Conservation (phyloP, 371 early-diverging fungal genomes). For the Neoconidiobolus thromboides region DNA sequence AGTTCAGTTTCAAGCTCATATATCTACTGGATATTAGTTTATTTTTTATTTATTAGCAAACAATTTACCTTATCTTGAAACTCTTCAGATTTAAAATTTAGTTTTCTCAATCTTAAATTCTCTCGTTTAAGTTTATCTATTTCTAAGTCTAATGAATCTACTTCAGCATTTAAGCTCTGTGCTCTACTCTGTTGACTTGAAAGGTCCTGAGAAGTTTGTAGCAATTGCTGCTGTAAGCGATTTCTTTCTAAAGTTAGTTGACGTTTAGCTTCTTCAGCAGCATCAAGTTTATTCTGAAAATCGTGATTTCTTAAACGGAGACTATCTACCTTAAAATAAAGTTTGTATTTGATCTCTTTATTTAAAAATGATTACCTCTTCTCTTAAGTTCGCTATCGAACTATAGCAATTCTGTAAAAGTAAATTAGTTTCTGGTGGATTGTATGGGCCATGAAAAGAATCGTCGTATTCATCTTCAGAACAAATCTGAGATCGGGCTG, state of each 20-base stretch:
- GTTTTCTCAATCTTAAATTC: background rate
- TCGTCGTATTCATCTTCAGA: background rate
- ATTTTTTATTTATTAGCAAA: background rate
- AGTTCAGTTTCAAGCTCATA: background rate
- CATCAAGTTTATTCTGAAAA: too few species aligned
- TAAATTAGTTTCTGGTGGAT: background rate
- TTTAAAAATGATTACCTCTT: background rate
- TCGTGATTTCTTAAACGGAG: background rate
- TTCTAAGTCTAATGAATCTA: constrained; percentile 1
- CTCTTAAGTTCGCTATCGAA: background rate
- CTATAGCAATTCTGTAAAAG: background rate
- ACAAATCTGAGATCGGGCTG: background rate
- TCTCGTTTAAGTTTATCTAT: background rate
- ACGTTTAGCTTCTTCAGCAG: background rate
- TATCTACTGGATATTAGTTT: background rate
- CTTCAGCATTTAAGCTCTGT: background rate
- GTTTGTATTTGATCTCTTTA: background rate
- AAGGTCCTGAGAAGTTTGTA: background rate
- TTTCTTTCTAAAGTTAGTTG: background rate
- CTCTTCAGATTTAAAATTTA: background rate
- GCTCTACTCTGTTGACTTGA: background rate
- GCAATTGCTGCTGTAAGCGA: background rate
- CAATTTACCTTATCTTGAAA: background rate
- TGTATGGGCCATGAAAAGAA: background rate
- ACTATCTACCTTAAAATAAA: background rate